Percentiles rank a stretch among this genome's conserved stretches.
These are phyloP conservation scores for Tulasnella sp. DNA, from an alignment of 768 basidiomycete species.

Conservation along the genomic window DNA sequence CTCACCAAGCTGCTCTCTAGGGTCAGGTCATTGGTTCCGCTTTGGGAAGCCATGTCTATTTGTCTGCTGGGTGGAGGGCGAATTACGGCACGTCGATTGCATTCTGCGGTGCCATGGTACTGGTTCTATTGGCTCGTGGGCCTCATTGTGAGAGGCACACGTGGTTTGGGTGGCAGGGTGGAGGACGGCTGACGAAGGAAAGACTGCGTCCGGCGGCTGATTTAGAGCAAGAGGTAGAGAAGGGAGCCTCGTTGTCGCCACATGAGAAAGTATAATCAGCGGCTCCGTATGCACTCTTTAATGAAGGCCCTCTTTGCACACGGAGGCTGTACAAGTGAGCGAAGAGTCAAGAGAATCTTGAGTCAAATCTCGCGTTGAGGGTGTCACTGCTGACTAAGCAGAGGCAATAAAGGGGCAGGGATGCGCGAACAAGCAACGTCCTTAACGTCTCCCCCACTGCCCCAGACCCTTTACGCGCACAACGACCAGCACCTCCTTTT, in stretches of 20 bases:
- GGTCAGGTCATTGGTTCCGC: constrained; percentile 83
- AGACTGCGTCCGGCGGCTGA: background rate
- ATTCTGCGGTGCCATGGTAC: constrained; percentile 53
- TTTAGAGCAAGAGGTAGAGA: background rate
- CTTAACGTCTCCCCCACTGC: background rate
- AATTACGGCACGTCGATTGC: constrained; percentile 59
- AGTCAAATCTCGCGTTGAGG: constrained; percentile 1
- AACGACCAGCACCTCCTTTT: background rate
- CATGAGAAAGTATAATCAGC: background rate
- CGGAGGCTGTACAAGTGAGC: background rate
- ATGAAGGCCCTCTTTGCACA: background rate
- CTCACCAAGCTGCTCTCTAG: constrained; percentile 46
- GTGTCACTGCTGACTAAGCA: background rate
- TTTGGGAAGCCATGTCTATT: constrained; percentile 67
- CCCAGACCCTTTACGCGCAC: constrained; percentile 8
- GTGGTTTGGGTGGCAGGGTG: constrained; percentile 46
- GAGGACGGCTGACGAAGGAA: constrained; percentile 32
- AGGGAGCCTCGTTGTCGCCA: background rate
- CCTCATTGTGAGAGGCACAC: constrained; percentile 50
- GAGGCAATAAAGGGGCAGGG: background rate
- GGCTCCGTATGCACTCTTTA: background rate
- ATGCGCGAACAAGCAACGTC: constrained; percentile 9
- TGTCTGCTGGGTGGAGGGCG: constrained; percentile 65
- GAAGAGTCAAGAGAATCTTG: background rate
- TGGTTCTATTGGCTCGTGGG: constrained; percentile 60